These are phyloP conservation scores for Verruconis gallopava DNA, from an alignment of 2,329 filamentous ascomycete genomes.

Conservation along the genomic window DNA sequence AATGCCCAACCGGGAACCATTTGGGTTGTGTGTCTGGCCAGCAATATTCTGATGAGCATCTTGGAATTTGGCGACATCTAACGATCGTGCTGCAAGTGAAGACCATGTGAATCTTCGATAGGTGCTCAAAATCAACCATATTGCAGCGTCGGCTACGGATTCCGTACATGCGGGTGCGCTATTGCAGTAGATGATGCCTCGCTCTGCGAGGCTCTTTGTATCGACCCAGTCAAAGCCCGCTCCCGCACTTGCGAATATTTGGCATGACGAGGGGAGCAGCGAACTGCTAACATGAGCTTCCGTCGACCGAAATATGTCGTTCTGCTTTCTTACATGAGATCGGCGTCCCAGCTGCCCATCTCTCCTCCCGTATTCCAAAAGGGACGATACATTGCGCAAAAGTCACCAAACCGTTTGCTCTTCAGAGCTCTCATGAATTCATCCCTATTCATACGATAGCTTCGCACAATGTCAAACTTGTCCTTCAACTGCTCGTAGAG, in stretches of 20 bases:
- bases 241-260: constrained; percentile 46
- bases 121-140: constrained; percentile 54
- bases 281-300: constrained; percentile 14
- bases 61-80: constrained; percentile 34
- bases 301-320: not conserved
- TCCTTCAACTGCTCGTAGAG: constrained; percentile 24
- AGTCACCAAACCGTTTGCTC: constrained; percentile 28
- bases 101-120: constrained; percentile 59
- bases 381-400: constrained; percentile 39
- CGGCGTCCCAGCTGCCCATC: constrained; percentile 50
- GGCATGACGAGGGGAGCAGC: constrained; percentile 39
- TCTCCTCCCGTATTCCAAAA: constrained; percentile 54
- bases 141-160: constrained; percentile 58
- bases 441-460: constrained; percentile 24
- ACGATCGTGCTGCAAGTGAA: constrained; percentile 40
- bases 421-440: constrained; percentile 28
- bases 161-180: constrained; percentile 57
- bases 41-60: constrained; percentile 49
- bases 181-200: constrained; percentile 60
- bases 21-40: constrained; percentile 49
- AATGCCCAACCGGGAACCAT: constrained; percentile 47
- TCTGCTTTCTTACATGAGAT: constrained; percentile 32
- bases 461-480: constrained; percentile 27
- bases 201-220: constrained; percentile 45
- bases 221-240: constrained; percentile 54